Base-by-base conservation (phyloP, 768 basidiomycete genomes). In the Epithele typhae region DNA sequence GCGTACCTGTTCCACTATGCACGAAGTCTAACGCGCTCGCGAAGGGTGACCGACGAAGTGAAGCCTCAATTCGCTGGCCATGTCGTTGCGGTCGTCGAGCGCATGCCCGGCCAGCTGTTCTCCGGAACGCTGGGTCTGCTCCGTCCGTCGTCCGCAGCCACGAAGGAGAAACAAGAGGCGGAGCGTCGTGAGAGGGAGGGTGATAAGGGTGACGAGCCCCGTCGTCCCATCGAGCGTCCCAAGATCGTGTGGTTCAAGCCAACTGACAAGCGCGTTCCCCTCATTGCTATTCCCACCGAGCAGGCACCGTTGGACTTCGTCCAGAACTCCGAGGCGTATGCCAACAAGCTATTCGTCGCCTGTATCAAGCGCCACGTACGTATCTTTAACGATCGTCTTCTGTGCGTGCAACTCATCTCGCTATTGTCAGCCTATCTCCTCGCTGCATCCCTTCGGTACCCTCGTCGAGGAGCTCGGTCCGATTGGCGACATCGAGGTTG, bases 171-270 rank as follows among this genome's bases (percentile, higher is more conserved):
- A 66, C 94, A 98, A 63, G 95, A 98, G 54, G 92, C 95, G 22
- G 96, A 99, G 65, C 82, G 96, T 30, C 84, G 93, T 46, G 96
- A 98, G 67, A 86, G 96, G 42, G 96, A 96, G 64, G 96, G 95
- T 37, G 92, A 94, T 61, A 82, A 82, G 51, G 87, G 82, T 35
- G 87, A 90, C 48, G 89, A 92, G 61, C 86, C 86, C 23, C 77
- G 85, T 57, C 84, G 86, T 37, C 81, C 83, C 1, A 82, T 87
- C 36, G 91, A 93, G 64, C 84, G 94, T 33, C 95, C 95, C 53
- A 98, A 97, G 76, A 99, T 99, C 54, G 94, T 99, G 37, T 99
- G 96, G 96, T 98, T 99, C 78, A 95, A 97, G 71, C 96, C 96
- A 4, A 97, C 95, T 22, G 94, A 97, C 73, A 99, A 99, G 67